Evolutionary conservation across 1,284 basidiomycete genomes (phyloP), one percentile per base, ranked within the genome.

Genomic region (Phenoliferia sp.): DNA sequence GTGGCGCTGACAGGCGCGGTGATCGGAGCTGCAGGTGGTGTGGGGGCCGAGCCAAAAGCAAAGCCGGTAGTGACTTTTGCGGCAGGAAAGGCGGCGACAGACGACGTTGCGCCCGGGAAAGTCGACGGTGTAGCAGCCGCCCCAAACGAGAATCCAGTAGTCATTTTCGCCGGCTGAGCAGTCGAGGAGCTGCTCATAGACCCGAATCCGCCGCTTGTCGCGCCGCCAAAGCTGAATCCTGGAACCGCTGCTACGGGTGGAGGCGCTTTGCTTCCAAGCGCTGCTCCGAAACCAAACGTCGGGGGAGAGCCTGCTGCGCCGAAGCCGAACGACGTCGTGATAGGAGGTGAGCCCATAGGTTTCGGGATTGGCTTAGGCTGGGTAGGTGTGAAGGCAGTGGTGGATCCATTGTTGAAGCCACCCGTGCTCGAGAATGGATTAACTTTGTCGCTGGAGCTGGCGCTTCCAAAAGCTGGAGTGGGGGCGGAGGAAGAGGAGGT

Each of bases 221-320:
- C 12, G 5, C 33, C 36, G 16, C 68, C 68, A 35, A 69, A 69
- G 2, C 22, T 62, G 57, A 69, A 69, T 1, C 68, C 68, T 3
- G 68, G 58, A 5, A 29, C 29, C 22, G 50, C 65, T n/a, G 58
- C 59, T 12, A 36, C 15, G n/a, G 3, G 29, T 28, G 19, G 32
- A 16, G 1, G 57, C 44, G 35, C 56, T 31, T 34, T 65, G 64
- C 64, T 68, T 68, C 39, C 65, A 66, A 73, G 52, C 0, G 71
- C 71, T 0, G 71, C 71, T n/a, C 71, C 71, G 39, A 73, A 73
- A 3, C 64, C 61, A 39, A 73, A 73, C 22, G 62, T 31, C 26
- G 63, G n/a, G n/a, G n/a, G n/a, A n/a, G n/a, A n/a, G n/a, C n/a
- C n/a, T n/a, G n/a, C n/a, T n/a, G n/a, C n/a, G 29, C 71, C 71